Base-by-base conservation (phyloP, 2,329 filamentous ascomycete species). In the Pseudopithomyces chartarum region DNA sequence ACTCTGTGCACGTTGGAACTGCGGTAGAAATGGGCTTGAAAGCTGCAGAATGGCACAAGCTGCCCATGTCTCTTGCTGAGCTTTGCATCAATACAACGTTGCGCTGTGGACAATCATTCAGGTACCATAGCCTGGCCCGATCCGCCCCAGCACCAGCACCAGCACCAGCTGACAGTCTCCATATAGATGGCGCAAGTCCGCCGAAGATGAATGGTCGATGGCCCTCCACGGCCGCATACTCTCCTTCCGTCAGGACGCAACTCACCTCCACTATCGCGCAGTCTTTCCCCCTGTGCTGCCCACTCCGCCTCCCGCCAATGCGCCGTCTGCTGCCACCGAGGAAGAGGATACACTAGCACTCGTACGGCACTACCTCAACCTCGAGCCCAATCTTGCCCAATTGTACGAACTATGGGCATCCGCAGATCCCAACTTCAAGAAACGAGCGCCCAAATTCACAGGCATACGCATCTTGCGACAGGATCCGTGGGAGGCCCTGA, bases 31-130 rank as follows among this genome's bases (percentile, higher is more conserved):
- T 81, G 79, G 73, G 75, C 32, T 64, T 80, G 33, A 82, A 82
- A 29, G 80, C 86, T n/a, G 82, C 88, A 15, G 90, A 91, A 73
- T 99, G 95, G 95, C 87, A 87, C 62, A 96, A 91, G 79, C 79
- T 99, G 64, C 92, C 95, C 22, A 80, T 97, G 39, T 90, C 83
- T 58, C 79, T 97, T 33, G 85, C 88, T 3, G 95, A 99, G 73
- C 85, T 99, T 3, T 97, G 92, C 73, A 92, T 99, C 63, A 92
- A 97, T 68, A 99, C 94, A 0, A 97, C 92, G 0, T 81, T 99
- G 33, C 88, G 94, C 60, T 99, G 95, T 74, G 95, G 95, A 3
- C 95, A 99, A 75, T 97, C 94, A 0, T 99, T 99, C 65, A 80
- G 86, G 85, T 86, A 75, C 57, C 63, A 38, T n/a, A 7, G 13